Evolutionary conservation across 441 rosid genomes (phyloP).

Genomic region (Erodium texanum): DNA sequence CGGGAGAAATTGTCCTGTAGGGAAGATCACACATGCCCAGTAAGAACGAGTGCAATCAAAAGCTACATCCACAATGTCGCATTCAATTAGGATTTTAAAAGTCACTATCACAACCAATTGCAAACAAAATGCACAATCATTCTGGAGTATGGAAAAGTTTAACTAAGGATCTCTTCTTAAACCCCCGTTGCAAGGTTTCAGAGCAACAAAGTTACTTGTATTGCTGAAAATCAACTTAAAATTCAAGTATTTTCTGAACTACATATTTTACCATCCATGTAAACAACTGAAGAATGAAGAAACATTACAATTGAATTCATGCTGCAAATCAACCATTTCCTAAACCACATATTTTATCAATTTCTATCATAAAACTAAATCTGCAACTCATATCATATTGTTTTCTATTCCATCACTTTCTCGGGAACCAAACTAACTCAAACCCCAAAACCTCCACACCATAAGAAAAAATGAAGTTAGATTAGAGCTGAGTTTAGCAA

Average conservation of each 20-base stretch:
- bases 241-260: background rate
- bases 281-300: too few relatives aligned
- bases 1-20: background rate
- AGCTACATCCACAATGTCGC: too few relatives aligned
- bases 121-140: background rate
- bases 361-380: background rate
- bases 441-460: background rate
- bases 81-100: too few relatives aligned
- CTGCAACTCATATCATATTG: too few relatives aligned
- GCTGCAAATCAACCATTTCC: background rate
- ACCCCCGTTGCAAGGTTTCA: background rate
- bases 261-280: too few relatives aligned
- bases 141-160: too few relatives aligned
- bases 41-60: background rate
- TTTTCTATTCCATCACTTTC: background rate
- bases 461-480: background rate
- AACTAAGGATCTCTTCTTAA: background rate
- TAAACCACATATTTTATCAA: background rate
- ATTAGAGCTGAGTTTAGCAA: background rate
- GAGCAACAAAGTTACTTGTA: background rate
- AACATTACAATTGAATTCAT: background rate
- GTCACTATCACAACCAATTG: background rate
- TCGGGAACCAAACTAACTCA: background rate
- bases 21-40: background rate
- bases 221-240: background rate